Evolutionary conservation across 148 eudicot species (phyloP).

Genomic region (Pharnaceum exiguum): DNA sequence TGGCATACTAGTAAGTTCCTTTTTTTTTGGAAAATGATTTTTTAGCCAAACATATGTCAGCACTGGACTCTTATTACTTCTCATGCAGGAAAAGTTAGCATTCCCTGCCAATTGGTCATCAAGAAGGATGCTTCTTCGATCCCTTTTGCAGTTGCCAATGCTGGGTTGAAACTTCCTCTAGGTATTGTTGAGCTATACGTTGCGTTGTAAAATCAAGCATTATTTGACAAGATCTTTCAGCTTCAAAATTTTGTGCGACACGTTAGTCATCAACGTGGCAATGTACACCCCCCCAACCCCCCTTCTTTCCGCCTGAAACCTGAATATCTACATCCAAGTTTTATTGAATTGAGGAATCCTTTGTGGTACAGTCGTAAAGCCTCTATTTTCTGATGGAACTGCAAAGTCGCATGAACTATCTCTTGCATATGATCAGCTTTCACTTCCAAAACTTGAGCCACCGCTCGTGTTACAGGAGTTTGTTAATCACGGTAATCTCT

Average conservation of each 20-base stretch:
- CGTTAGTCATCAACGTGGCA: no score
- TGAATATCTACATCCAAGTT: not conserved
- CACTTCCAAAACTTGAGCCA: conserved; percentile 86
- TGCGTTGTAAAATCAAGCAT: no score
- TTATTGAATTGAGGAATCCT: not conserved
- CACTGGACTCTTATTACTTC: no score
- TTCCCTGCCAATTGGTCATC: conserved; percentile 81
- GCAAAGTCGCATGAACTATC: conserved; percentile 86
- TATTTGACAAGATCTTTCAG: no score
- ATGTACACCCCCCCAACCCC: no score
- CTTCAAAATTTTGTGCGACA: no score
- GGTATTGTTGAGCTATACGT: conserved; percentile 51
- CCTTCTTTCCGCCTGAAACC: no score
- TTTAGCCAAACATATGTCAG: no score
- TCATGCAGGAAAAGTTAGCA: conserved; percentile 67
- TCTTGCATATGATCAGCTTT: conserved; percentile 81
- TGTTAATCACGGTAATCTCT: conserved; percentile 78
- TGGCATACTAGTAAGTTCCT: not conserved
- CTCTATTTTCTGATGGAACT: conserved; percentile 67
- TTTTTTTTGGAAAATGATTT: no score
- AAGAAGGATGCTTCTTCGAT: conserved; percentile 78
- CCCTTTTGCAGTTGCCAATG: conserved; percentile 58
- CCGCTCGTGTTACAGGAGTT: conserved; percentile 93
- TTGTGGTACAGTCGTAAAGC: conserved; percentile 80
- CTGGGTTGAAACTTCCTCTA: conserved; percentile 76